Evolutionary conservation across 2,329 filamentous ascomycete species (phyloP).

Genomic region (Epicoccum nigrum): DNA sequence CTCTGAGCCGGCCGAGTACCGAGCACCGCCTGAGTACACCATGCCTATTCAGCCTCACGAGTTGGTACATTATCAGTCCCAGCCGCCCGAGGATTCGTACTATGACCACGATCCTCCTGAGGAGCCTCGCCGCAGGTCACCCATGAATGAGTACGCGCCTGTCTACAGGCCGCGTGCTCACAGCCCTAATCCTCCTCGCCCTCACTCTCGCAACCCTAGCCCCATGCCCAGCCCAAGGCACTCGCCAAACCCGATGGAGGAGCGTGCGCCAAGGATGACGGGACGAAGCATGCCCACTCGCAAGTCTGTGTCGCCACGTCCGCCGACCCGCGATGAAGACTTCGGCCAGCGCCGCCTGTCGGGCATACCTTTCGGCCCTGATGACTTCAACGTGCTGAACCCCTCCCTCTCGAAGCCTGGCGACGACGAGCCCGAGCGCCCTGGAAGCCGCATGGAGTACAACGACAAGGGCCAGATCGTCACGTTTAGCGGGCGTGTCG

Average conservation of each 20-base stretch:
- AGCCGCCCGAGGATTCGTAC: constrained; percentile 45
- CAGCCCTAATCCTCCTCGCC: constrained; percentile 49
- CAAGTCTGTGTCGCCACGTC: constrained; percentile 77
- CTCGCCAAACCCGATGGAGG: constrained; percentile 36
- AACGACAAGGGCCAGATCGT: constrained; percentile 72
- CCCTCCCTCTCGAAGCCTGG: constrained; percentile 52
- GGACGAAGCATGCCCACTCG: constrained; percentile 59
- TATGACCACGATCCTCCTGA: constrained; percentile 53
- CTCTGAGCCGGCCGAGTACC: constrained; percentile 44
- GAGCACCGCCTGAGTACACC: constrained; percentile 41
- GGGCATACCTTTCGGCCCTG: constrained; percentile 73
- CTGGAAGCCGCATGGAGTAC: constrained; percentile 49
- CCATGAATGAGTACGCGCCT: constrained; percentile 48
- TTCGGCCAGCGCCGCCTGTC: constrained; percentile 59
- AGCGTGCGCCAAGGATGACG: constrained; percentile 49
- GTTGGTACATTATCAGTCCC: constrained; percentile 36
- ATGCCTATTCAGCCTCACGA: constrained; percentile 35
- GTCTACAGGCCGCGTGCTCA: constrained; percentile 52
- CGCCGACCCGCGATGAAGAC: constrained; percentile 54
- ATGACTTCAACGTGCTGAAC: constrained; percentile 76
- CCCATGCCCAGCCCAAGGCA: constrained; percentile 45
- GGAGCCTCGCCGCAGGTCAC: constrained; percentile 43
- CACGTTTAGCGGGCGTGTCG: constrained; percentile 74
- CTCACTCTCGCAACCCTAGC: constrained; percentile 50
- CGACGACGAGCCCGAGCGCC: constrained; percentile 35